Percentiles rank a stretch among this genome's conserved stretches.
phyloP scores from a whole-genome alignment of 345 rosid species.

The Schrenkiella parvula region DNA sequence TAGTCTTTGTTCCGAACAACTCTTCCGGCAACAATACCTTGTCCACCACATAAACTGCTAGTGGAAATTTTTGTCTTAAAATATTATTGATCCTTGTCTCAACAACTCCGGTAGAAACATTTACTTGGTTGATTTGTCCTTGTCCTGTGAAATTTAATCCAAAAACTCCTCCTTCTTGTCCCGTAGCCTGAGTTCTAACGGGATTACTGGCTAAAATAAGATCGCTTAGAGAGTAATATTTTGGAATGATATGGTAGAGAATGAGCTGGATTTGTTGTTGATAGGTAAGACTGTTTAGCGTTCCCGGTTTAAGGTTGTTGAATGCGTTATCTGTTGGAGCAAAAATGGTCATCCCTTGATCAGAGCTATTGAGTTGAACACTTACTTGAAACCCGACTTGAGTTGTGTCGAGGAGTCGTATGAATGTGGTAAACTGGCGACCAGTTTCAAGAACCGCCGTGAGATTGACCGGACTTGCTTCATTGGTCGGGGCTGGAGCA shows the following conservation, averaged over 20 bases:
- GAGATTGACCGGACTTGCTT: slow-evolving; percentile 53
- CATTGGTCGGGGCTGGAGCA: slow-evolving; percentile 48
- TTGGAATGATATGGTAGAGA: slow-evolving; percentile 49
- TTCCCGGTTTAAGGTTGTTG: slow-evolving; percentile 48
- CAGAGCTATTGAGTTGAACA: slow-evolving; percentile 62
- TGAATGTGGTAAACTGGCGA: slow-evolving; percentile 54
- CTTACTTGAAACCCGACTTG: slow-evolving; percentile 47
- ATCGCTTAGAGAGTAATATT: slow-evolving; percentile 45
- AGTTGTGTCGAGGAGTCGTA: slow-evolving; percentile 46
- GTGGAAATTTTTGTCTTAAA: slow-evolving; percentile 37
- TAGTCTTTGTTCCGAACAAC: slow-evolving; percentile 36
- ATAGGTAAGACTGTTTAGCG: slow-evolving; percentile 41
- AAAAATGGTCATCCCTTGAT: slow-evolving; percentile 60
- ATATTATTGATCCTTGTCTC: slow-evolving; percentile 51
- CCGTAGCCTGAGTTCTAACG: slow-evolving; percentile 51
- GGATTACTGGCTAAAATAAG: slow-evolving; percentile 64
- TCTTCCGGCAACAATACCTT: slow-evolving; percentile 57
- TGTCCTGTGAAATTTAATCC: slow-evolving; percentile 59
- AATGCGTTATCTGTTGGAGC: slow-evolving; percentile 82
- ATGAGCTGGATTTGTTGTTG: slow-evolving; percentile 58
- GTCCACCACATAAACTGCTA: slow-evolving; percentile 68
- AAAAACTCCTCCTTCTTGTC: slow-evolving; percentile 33
- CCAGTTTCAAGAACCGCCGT: slow-evolving; percentile 57
- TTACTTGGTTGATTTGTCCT: slow-evolving; percentile 51
- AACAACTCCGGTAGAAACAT: slow-evolving; percentile 57